Base-by-base conservation (phyloP, 805 yeast genomes). In the Suhomyces emberorum region DNA sequence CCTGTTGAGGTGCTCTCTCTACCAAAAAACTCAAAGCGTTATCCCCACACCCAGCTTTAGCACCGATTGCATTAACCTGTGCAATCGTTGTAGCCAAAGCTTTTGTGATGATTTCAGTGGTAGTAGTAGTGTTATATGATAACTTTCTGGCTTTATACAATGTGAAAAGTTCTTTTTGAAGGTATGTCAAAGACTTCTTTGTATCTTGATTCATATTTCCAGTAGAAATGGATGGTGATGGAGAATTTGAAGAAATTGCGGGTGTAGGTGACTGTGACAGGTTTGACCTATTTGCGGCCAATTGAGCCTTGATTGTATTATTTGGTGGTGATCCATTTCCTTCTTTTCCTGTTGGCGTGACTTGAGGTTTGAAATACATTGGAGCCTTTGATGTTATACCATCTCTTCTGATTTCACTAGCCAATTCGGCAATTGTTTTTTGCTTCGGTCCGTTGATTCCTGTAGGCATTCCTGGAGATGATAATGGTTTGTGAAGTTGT, bases 51-150 rank as follows among this genome's bases (percentile, higher is more conserved):
- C 93, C 89, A 24, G 83, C 86, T 48, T 80, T 81, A 49, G 88
- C 86, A 0, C 95, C 95, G 6, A 89, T 89, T 47, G 81, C 89
- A 40, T 84, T 83, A 7, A 85, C 91, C 56, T 85, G 93, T 8
- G 95, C 91, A 44, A 89, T 88, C 0, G 96, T 91, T 68, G 89
- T 84, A 3, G 96, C 96, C 47, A 89, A 70, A 1, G 96, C 96
- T 49, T 85, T 88, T 7, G 96, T 89, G 48, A 89, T 69, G 37
- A 88, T 79, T 41, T 80, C 85, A 0, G 96, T 85, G 34, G 91
- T 87, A 5, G 88, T 79, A 17, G 83, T 88, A 26, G 87, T 85
- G 40, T 83, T 87, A 41, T 81, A 77, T 41, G 87, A 77, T 28
- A 69, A 50, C 48, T 77, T 83, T 42, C 88, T 68, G 38, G 83